Conservation (phyloP, 441 rosid species). For the Erodium chrysanthum region DNA sequence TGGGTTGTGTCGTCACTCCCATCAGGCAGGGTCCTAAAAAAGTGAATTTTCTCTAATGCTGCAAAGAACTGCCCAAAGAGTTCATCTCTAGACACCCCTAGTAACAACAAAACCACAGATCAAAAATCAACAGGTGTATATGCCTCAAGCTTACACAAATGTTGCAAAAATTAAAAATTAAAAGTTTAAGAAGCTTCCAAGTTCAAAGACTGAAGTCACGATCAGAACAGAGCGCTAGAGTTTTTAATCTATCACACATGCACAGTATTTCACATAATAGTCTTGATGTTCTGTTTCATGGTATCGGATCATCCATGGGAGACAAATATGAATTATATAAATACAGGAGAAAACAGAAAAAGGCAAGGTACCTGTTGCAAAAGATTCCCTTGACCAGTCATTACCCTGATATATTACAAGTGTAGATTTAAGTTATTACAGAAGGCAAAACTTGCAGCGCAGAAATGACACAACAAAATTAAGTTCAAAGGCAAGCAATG, state of each 20-base stretch:
- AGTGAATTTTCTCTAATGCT: slow-evolving; percentile 63
- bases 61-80: slow-evolving; percentile 65
- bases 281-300: too few relatives aligned
- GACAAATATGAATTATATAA: neutral
- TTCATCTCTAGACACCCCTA: slow-evolving; percentile 67
- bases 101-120: slow-evolving; percentile 18
- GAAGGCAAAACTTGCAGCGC: neutral
- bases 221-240: neutral
- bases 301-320: too few relatives aligned
- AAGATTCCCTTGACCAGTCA: slow-evolving; percentile 27
- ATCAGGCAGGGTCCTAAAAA: slow-evolving; percentile 36
- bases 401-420: slow-evolving; percentile 28
- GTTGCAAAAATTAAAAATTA: neutral
- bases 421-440: slow-evolving; percentile 10
- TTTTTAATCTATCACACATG: neutral
- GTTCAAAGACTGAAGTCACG: neutral
- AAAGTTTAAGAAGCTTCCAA: slow-evolving; percentile 2
- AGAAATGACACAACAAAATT: slow-evolving; percentile 2
- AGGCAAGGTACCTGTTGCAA: slow-evolving; percentile 28
- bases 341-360: neutral
- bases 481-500: neutral
- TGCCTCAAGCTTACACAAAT: neutral
- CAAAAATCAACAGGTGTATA: slow-evolving; percentile 11
- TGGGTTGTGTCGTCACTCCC: slow-evolving; percentile 55
- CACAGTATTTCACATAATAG: too few relatives aligned